Conservation (phyloP, 2,329 filamentous ascomycete species). For the Neofusicoccum ribis region DNA sequence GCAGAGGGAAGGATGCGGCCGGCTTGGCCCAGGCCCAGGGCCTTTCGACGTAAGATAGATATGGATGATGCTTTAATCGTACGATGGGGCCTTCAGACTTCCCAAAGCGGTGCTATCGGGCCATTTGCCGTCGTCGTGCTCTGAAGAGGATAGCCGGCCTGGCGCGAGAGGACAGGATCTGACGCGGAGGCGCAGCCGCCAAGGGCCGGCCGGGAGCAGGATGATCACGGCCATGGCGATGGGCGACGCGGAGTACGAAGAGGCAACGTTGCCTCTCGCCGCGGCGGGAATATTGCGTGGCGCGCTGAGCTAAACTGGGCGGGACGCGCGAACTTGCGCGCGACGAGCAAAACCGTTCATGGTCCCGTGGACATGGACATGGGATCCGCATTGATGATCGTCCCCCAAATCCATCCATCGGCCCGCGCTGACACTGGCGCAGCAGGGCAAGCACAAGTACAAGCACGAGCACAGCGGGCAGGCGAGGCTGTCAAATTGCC, state of each 20-base stretch:
- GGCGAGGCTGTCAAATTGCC: neutral
- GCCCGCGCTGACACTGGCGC: conserved; percentile 9
- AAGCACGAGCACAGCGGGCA: neutral
- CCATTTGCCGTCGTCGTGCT: neutral
- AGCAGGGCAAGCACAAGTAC: neutral
- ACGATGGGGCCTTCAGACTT: neutral
- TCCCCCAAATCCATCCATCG: conserved; percentile 3
- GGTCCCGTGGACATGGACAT: conserved; percentile 17
- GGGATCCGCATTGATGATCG: conserved; percentile 17
- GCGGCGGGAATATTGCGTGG: conserved; percentile 15
- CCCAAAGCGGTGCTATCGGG: neutral
- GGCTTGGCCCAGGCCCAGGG: neutral
- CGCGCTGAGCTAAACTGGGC: conserved; percentile 7
- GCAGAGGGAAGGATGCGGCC: too few relatives aligned
- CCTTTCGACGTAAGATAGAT: neutral
- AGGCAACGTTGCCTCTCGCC: neutral
- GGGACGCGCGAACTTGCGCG: conserved; percentile 11
- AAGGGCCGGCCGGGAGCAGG: neutral
- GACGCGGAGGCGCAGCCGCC: conserved; percentile 1
- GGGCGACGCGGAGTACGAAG: neutral
- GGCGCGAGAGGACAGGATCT: too few relatives aligned
- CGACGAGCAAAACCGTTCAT: conserved; percentile 13
- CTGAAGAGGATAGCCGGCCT: neutral
- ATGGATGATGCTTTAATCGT: conserved; percentile 9
- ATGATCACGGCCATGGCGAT: neutral